phyloP scores from a whole-genome alignment of 2,329 filamentous ascomycete genomes.

The Ceratocystiopsis minuta region DNA sequence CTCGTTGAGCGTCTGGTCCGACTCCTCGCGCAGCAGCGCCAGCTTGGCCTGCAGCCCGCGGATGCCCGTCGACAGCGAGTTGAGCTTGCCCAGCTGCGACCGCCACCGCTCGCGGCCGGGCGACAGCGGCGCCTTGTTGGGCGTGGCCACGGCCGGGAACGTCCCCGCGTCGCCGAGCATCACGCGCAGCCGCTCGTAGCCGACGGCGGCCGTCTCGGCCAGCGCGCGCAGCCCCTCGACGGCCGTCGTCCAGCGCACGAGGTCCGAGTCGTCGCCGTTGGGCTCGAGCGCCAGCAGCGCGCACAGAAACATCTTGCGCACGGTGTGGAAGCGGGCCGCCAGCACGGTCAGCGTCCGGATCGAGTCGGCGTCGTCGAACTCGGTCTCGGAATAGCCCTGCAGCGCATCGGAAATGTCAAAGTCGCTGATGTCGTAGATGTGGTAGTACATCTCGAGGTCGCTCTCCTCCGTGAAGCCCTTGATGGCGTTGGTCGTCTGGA shows the following conservation, averaged over 20 bases:
- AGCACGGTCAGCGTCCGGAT: conserved; percentile 64
- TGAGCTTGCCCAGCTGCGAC: conserved; percentile 73
- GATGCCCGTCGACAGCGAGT: conserved; percentile 75
- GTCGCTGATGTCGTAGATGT: conserved; percentile 66
- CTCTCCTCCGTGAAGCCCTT: conserved; percentile 59
- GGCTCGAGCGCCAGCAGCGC: conserved; percentile 77
- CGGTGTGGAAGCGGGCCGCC: conserved; percentile 60
- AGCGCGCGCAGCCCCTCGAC: conserved; percentile 56
- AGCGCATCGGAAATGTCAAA: conserved; percentile 56
- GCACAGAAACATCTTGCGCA: conserved; percentile 74
- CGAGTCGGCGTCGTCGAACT: conserved; percentile 61
- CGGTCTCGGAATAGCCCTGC: conserved; percentile 39
- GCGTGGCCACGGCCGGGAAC: conserved; percentile 35
- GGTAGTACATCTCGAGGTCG: conserved; percentile 81
- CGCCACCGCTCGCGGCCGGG: conserved; percentile 72
- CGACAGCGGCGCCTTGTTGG: conserved; percentile 38
- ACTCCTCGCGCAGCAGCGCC: conserved; percentile 79
- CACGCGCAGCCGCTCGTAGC: conserved; percentile 46
- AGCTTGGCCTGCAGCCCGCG: conserved; percentile 87
- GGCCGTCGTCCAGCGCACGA: conserved; percentile 59
- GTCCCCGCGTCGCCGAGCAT: conserved; percentile 65
- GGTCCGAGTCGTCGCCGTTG: conserved; percentile 58
- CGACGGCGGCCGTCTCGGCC: conserved; percentile 39
- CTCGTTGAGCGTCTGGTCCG: conserved; percentile 59
- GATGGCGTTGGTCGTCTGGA: conserved; percentile 49